Evolutionary conservation across 306 rosid genomes (phyloP), one percentile per base, ranked within the genome.

Genomic region (Mimosa pudica): DNA sequence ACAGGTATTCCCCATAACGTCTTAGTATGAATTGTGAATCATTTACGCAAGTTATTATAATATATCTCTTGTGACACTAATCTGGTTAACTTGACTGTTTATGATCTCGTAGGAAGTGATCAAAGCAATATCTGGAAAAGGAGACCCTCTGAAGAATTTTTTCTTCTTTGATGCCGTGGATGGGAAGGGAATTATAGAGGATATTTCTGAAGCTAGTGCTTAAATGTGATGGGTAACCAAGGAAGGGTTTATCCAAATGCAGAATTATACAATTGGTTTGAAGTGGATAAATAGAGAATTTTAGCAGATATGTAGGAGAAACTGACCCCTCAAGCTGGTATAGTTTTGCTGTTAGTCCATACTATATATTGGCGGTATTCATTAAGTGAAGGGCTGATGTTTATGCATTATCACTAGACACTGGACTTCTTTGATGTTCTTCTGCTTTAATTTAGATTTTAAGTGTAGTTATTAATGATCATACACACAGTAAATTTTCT

Each of bases 121-220:
- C 80, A 96, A 96, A 83, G 93, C 96, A 49, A 91, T 96, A 74
- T 96, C 99, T 8, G 96, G 93, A 46, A 96, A 91, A 87, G 97
- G 98, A 48, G 97, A 91, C 4, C 94, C 98, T 11, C 71, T 93
- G 4, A 93, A 88, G 82, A 96, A 93, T 69, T 93, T 91, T 71
- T 93, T 91, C 92, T 91, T 89, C 79, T 95, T 85, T 63, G 97
- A 95, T 78, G 93, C 91, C 45, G 74, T 89, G 86, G 96, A 95
- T 83, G 97, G 98, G 52, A 95, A 95, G 88, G 99, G 98, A 48
- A 36, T 85, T 36, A 87, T 91, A 74, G 98, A 95, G 86, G 93
- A 95, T 85, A 68, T 92, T 30, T 91, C 97, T 12, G 77, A 54
- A 47, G 62, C 80, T 14, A 75, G 72, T 10, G 36, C 69, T 46